Evolutionary conservation across 1,139 yeast species (phyloP).

Genomic region (Pichia sp.): DNA sequence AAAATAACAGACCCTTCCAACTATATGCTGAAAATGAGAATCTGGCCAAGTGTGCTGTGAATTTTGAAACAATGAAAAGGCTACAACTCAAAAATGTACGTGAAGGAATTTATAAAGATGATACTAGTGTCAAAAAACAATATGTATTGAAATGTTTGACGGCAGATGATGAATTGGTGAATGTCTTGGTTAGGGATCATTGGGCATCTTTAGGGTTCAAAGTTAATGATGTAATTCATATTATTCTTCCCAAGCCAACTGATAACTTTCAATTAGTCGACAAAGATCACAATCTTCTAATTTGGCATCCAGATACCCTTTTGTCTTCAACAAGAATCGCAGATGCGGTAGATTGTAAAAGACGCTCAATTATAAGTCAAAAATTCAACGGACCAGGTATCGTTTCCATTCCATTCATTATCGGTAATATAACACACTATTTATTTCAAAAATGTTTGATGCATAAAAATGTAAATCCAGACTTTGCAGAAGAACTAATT

Average conservation of each 20-base stretch:
- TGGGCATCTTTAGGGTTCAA: constrained; percentile 36
- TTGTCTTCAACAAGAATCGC: constrained; percentile 81
- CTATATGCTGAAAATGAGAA: constrained; percentile 25
- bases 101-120: constrained; percentile 34
- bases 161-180: constrained; percentile 32
- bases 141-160: constrained; percentile 47
- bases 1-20: constrained; percentile 6
- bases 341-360: constrained; percentile 65
- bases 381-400: constrained; percentile 55
- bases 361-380: constrained; percentile 61
- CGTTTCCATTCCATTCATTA: constrained; percentile 54
- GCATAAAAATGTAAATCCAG: constrained; percentile 39
- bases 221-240: constrained; percentile 54
- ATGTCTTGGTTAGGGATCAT: constrained; percentile 43
- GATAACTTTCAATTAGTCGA: constrained; percentile 45
- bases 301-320: constrained; percentile 80
- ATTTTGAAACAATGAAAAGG: constrained; percentile 46
- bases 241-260: constrained; percentile 40
- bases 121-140: constrained; percentile 39
- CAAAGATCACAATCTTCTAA: constrained; percentile 52
- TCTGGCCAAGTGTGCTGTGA: constrained; percentile 43
- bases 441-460: constrained; percentile 67
- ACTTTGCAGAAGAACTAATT: constrained; percentile 42
- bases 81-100: constrained; percentile 42
- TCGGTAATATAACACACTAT: constrained; percentile 77